These are phyloP conservation scores for Lepidium aucheri DNA, from an alignment of 345 rosid species.

Conservation along the genomic window DNA sequence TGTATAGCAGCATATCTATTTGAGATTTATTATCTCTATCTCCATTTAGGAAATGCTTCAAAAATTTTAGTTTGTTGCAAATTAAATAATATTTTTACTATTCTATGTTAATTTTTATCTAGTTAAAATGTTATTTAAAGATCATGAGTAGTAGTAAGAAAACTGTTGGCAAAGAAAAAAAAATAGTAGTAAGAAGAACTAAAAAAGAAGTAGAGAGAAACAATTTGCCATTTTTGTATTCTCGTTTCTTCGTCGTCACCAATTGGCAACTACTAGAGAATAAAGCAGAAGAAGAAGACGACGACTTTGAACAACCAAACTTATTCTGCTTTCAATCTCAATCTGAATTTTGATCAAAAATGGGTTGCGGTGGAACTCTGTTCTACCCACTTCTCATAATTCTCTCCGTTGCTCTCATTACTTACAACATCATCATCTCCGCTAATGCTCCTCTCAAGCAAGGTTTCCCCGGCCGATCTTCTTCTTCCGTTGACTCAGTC, in stretches of 20 bases:
- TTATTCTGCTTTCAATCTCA: background rate
- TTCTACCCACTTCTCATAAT: constrained; percentile 59
- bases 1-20: no score
- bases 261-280: background rate
- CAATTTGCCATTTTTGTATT: background rate
- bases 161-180: no score
- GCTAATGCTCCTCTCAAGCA: constrained; percentile 86
- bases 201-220: background rate
- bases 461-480: constrained; percentile 67
- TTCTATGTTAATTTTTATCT: no score
- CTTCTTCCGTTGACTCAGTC: constrained; percentile 46
- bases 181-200: no score
- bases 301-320: constrained; percentile 22
- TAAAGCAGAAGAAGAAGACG: constrained; percentile 1
- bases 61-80: no score
- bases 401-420: constrained; percentile 80
- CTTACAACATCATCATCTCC: constrained; percentile 95
- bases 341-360: constrained; percentile 15
- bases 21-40: no score
- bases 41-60: no score
- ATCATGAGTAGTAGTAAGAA: no score
- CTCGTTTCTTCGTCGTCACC: background rate
- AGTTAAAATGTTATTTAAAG: no score
- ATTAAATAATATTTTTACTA: no score
- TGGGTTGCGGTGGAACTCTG: constrained; percentile 69